A percentile compares a stretch with the other conserved stretches of the same genome.
phyloP scores from a whole-genome alignment of 2,329 filamentous ascomycete species.

The Epichloe brachyelytri region DNA sequence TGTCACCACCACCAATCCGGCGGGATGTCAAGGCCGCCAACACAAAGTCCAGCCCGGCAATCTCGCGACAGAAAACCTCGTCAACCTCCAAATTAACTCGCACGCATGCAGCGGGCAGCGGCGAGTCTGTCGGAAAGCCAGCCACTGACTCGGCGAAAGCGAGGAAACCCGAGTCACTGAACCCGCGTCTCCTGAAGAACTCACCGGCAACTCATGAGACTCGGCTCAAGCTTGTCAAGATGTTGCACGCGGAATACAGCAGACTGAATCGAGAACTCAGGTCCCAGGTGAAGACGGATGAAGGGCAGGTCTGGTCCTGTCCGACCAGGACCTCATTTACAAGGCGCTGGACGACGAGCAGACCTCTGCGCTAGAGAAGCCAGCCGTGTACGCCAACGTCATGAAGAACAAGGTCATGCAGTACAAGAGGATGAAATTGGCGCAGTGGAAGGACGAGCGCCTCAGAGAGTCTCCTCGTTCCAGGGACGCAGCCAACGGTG shows the following conservation, averaged over 20 bases:
- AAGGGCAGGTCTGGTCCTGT: slow-evolving; percentile 37
- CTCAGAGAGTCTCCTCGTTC: slow-evolving; percentile 14
- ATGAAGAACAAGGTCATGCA: slow-evolving; percentile 69
- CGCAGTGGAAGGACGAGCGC: slow-evolving; percentile 58
- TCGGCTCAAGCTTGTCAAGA: slow-evolving; percentile 44
- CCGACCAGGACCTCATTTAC: slow-evolving; percentile 53
- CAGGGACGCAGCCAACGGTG: slow-evolving; percentile 7
- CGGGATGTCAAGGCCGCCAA: slow-evolving; percentile 7
- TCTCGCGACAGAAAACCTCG: neutral
- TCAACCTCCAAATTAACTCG: neutral
- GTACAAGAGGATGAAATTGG: slow-evolving; percentile 60
- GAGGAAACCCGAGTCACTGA: slow-evolving; percentile 40
- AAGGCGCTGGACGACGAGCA: slow-evolving; percentile 69
- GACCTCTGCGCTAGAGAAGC: slow-evolving; percentile 51
- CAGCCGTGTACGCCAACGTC: slow-evolving; percentile 65
- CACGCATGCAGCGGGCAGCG: neutral
- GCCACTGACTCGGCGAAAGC: neutral
- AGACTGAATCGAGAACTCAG: slow-evolving; percentile 52
- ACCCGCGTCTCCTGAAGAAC: slow-evolving; percentile 50
- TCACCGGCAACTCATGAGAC: slow-evolving; percentile 44
- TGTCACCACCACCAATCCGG: slow-evolving; percentile 21
- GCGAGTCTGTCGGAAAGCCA: neutral
- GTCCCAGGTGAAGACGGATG: slow-evolving; percentile 31
- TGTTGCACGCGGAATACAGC: slow-evolving; percentile 52
- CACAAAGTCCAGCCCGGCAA: neutral